phyloP scores from a whole-genome alignment of 148 eudicot species.

The Rhododendron mucronatum region DNA sequence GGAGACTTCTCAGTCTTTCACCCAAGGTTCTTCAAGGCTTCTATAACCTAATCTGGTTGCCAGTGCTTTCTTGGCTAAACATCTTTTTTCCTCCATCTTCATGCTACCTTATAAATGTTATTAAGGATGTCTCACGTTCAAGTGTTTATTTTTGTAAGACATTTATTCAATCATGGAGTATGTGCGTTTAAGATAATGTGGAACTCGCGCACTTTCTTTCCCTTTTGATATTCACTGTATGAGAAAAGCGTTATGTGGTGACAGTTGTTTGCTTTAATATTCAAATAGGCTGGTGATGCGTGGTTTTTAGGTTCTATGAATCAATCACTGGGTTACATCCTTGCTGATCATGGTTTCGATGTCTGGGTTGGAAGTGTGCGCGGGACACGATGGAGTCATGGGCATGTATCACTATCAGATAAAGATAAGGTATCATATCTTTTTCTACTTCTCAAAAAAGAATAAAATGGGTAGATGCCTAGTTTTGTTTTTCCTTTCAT shows the following conservation, averaged over 20 bases:
- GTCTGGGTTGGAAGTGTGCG: slow-evolving; percentile 93
- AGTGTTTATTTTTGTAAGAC: not conserved
- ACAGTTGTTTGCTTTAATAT: not conserved
- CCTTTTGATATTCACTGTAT: not conserved
- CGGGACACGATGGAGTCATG: slow-evolving; percentile 89
- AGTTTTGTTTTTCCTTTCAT: not conserved
- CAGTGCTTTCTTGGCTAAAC: slow-evolving; percentile 4
- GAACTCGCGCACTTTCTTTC: not conserved
- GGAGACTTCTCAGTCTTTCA: not conserved
- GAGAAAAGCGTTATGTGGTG: not conserved
- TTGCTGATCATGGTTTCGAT: slow-evolving; percentile 82
- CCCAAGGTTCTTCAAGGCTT: slow-evolving; percentile 1
- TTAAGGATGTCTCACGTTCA: not conserved
- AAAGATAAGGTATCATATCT: slow-evolving; percentile 52
- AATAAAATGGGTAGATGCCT: not conserved
- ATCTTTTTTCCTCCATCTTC: not conserved
- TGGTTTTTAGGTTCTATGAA: slow-evolving; percentile 75
- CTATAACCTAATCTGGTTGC: not conserved
- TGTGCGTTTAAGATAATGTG: not conserved
- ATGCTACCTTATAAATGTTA: not conserved
- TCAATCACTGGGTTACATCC: slow-evolving; percentile 84
- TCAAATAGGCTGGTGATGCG: slow-evolving; percentile 70
- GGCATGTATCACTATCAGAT: slow-evolving; percentile 66
- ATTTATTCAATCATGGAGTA: not conserved
- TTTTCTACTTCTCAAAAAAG: not conserved